phyloP scores from a whole-genome alignment of 331 rosid genomes.

The Phaseolus coccineus region DNA sequence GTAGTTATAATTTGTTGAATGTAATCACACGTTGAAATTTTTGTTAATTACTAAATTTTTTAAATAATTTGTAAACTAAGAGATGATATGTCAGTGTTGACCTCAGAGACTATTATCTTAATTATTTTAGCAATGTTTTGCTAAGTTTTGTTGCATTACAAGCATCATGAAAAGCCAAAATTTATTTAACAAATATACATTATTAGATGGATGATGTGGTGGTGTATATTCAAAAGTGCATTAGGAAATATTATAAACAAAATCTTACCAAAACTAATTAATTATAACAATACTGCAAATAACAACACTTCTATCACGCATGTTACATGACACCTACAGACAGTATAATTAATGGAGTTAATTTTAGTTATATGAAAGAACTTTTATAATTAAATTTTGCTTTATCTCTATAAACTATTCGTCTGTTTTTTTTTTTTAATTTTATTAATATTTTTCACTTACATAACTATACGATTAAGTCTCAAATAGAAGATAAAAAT shows the following conservation, averaged over 20 bases:
- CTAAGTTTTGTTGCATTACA: background rate
- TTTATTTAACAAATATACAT: background rate
- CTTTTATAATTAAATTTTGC: too few relatives aligned
- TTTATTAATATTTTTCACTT: too few relatives aligned
- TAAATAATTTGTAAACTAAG: too few relatives aligned
- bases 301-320: background rate
- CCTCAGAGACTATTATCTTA: background rate
- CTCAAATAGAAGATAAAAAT: too few relatives aligned
- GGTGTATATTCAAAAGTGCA: background rate
- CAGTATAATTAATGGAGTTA: too few relatives aligned
- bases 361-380: too few relatives aligned
- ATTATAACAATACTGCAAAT: background rate
- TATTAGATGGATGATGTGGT: background rate
- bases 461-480: too few relatives aligned
- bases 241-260: background rate
- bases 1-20: too few relatives aligned
- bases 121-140: background rate
- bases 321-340: conserved; percentile 7
- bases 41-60: too few relatives aligned
- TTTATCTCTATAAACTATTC: too few relatives aligned
- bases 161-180: background rate
- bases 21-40: too few relatives aligned
- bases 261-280: background rate
- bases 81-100: background rate
- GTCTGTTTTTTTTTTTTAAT: too few relatives aligned